A percentile compares a stretch with the other conserved stretches of the same genome.
Evolutionary conservation across 805 yeast species (phyloP).

Genomic region (Teunomyces barrocoloradensis): DNA sequence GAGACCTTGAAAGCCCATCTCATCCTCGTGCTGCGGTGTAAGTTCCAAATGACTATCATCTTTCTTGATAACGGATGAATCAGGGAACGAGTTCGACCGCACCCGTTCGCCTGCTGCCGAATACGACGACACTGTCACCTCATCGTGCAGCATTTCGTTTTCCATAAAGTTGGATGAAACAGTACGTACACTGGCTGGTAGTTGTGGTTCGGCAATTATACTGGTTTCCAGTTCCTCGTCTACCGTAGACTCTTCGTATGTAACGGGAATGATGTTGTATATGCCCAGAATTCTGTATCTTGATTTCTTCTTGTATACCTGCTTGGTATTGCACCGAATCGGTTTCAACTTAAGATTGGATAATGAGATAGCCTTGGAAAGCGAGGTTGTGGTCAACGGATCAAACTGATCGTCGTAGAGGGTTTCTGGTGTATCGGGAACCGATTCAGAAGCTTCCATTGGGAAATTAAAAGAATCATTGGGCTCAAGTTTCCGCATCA

Average conservation of each 20-base stretch:
- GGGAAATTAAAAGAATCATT: slow-evolving; percentile 9
- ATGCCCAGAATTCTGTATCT: slow-evolving; percentile 37
- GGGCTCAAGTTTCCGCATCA: slow-evolving; percentile 18
- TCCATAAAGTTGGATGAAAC: slow-evolving; percentile 9
- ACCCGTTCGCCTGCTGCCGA: slow-evolving; percentile 9
- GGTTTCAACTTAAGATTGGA: slow-evolving; percentile 40
- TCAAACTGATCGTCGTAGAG: not conserved
- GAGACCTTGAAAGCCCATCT: slow-evolving; percentile 15
- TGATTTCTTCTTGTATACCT: slow-evolving; percentile 40
- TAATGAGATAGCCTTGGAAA: slow-evolving; percentile 20
- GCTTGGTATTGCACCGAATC: slow-evolving; percentile 28
- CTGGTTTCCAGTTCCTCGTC: not conserved
- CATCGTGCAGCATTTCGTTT: slow-evolving; percentile 5
- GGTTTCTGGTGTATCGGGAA: slow-evolving; percentile 3
- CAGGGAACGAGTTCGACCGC: slow-evolving; percentile 22
- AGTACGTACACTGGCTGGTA: not conserved
- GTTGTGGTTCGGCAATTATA: not conserved
- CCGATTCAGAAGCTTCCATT: not conserved
- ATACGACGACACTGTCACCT: not conserved
- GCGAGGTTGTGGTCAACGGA: not conserved
- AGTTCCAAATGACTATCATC: not conserved
- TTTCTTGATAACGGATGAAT: slow-evolving; percentile 5
- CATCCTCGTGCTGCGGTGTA: not conserved
- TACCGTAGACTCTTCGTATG: slow-evolving; percentile 12
- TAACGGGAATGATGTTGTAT: slow-evolving; percentile 37